These are phyloP conservation scores for Achaetomiella virescens DNA, from an alignment of 495 filamentous ascomycete genomes.

Conservation along the genomic window DNA sequence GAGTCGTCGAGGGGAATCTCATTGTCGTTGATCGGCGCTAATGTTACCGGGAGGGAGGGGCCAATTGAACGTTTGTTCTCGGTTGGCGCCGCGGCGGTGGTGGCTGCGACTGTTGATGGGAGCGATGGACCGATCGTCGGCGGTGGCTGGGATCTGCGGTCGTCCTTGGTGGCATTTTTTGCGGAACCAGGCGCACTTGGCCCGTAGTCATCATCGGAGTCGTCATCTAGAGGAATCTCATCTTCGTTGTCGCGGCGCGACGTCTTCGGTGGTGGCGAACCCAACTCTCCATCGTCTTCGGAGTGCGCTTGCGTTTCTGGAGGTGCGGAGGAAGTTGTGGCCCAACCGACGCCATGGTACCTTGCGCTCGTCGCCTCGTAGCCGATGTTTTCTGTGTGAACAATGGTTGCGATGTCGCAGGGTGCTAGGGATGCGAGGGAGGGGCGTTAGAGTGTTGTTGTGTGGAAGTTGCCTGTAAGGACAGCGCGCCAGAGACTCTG, in stretches of 20 bases:
- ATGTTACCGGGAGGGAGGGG: constrained; percentile 27
- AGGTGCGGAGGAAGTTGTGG: constrained; percentile 48
- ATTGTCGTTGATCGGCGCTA: constrained; percentile 21
- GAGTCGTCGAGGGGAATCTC: constrained; percentile 25
- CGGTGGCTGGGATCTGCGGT: constrained; percentile 12
- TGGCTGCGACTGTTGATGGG: constrained; percentile 12
- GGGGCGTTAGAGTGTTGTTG: background rate
- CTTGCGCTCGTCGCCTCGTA: background rate
- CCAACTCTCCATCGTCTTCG: constrained; percentile 33
- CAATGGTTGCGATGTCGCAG: background rate
- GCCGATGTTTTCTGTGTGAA: background rate
- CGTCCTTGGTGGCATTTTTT: background rate
- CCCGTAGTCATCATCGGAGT: constrained; percentile 34
- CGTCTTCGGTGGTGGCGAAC: constrained; percentile 35
- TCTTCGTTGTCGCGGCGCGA: constrained; percentile 31
- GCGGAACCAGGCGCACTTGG: constrained; percentile 23
- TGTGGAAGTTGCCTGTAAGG: too few relatives aligned
- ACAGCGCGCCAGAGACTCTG: background rate
- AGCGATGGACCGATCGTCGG: constrained; percentile 25
- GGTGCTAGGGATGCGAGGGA: background rate
- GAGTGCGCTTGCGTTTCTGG: constrained; percentile 46
- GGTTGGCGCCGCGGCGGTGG: constrained; percentile 7
- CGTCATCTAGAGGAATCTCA: constrained; percentile 31
- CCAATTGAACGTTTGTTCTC: constrained; percentile 26
- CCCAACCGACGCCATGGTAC: constrained; percentile 44